phyloP scores from a whole-genome alignment of 2,329 filamentous ascomycete species.

The Nemania sp. region DNA sequence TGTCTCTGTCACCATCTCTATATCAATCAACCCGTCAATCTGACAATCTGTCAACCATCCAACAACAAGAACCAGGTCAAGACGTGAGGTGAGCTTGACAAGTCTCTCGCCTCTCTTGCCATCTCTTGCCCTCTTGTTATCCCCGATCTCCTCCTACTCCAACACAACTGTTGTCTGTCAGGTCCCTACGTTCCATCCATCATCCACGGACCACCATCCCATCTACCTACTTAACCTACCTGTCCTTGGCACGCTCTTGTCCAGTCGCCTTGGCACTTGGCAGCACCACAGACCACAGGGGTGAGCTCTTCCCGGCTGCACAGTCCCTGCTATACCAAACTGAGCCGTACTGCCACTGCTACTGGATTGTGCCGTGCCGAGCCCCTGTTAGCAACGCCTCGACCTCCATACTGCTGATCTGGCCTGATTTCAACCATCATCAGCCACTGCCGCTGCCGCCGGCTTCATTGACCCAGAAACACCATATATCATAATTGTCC shows the following conservation, averaged over 20 bases:
- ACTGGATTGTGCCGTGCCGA: background rate
- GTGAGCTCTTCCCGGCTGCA: constrained; percentile 26
- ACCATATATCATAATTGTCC: background rate
- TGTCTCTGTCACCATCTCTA: background rate
- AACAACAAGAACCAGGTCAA: background rate
- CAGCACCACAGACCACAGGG: constrained; percentile 4
- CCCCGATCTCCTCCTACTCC: no score
- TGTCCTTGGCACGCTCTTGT: background rate
- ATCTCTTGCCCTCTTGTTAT: no score
- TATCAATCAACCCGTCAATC: background rate
- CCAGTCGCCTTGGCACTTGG: constrained; percentile 16
- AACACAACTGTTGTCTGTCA: no score
- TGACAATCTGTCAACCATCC: background rate
- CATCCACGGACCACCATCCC: background rate
- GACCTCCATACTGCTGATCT: constrained; percentile 29
- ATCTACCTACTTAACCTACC: background rate
- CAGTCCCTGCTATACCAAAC: background rate
- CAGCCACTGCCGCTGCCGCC: constrained; percentile 10
- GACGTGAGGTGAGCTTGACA: no score
- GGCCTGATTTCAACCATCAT: constrained; percentile 24
- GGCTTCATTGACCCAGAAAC: constrained; percentile 1
- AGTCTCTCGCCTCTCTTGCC: no score
- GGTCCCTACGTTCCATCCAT: no score
- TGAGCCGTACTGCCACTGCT: background rate
- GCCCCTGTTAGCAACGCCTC: constrained; percentile 20